phyloP scores from a whole-genome alignment of 2,329 filamentous ascomycete genomes.

The Calonectria pseudoturangicola region DNA sequence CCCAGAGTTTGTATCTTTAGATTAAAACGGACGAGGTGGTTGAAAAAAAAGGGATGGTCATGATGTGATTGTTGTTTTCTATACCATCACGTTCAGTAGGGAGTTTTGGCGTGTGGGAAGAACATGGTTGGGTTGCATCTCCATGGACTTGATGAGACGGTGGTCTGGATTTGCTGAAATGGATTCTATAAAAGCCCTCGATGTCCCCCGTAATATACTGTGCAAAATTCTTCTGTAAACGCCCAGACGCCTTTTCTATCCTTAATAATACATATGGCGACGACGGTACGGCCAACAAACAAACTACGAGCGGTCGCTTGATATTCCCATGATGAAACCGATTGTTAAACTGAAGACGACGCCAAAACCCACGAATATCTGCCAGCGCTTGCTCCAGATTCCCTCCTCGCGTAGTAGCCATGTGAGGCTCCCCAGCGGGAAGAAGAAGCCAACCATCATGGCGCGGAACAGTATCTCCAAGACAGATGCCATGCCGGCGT shows the following conservation, averaged over 20 bases:
- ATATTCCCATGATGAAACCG: conserved; percentile 77
- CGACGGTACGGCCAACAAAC: conserved; percentile 7
- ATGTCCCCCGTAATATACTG: conserved; percentile 41
- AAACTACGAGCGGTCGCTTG: conserved; percentile 56
- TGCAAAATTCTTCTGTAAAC: conserved; percentile 35
- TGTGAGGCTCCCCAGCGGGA: conserved; percentile 89
- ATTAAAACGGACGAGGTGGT: conserved; percentile 29
- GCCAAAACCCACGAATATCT: conserved; percentile 90
- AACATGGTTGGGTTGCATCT: conserved; percentile 41
- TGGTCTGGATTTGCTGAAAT: conserved; percentile 42
- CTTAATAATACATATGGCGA: conserved; percentile 24
- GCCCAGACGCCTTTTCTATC: conserved; percentile 33
- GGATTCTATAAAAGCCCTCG: conserved; percentile 46
- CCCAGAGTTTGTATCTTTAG: conserved; percentile 93
- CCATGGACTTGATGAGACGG: conserved; percentile 33
- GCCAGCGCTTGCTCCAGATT: conserved; percentile 88
- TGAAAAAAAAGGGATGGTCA: conserved; percentile 38
- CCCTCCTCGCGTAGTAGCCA: conserved; percentile 93
- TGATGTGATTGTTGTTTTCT: conserved; percentile 46
- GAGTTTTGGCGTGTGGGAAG: conserved; percentile 53
- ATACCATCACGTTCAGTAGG: conserved; percentile 48
- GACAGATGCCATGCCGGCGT: conserved; percentile 71
- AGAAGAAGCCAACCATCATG: conserved; percentile 94
- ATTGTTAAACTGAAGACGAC: conserved; percentile 87
- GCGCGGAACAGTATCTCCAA: conserved; percentile 92